Evolutionary conservation across 176 grass and related monocot species (phyloP).

Genomic region (Zea luxurians): DNA sequence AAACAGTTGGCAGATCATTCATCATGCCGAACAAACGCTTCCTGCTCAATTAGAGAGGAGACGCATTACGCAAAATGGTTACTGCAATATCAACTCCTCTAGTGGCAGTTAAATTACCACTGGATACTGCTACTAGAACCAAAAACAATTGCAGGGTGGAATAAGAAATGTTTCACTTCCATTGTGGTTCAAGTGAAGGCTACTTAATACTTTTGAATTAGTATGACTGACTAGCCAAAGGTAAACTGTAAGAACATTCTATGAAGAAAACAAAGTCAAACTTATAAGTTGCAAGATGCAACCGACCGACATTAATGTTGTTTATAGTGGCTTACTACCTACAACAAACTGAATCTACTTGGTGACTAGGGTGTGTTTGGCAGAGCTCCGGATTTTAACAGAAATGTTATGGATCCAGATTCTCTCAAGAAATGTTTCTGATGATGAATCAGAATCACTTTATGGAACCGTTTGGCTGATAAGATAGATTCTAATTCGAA

Average conservation of each 20-base stretch:
- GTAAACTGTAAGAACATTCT: neutral
- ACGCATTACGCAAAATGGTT: conserved; percentile 12
- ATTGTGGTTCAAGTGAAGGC: neutral
- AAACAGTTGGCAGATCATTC: conserved; percentile 89
- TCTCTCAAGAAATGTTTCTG: too few species aligned
- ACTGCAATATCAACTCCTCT: neutral
- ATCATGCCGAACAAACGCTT: conserved; percentile 92
- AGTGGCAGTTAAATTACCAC: neutral
- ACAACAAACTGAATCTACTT: too few species aligned
- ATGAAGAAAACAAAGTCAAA: neutral
- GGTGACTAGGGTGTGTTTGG: too few species aligned
- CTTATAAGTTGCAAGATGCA: neutral
- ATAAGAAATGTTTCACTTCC: neutral
- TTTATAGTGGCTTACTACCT: conserved; percentile 1
- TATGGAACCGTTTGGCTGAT: too few species aligned
- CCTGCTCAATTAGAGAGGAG: conserved; percentile 46
- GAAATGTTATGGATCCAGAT: too few species aligned
- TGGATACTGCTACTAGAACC: neutral
- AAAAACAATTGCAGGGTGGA: neutral
- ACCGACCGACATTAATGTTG: neutral
- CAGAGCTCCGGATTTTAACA: too few species aligned
- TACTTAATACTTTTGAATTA: neutral
- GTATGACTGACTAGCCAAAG: neutral
- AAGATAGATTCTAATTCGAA: too few species aligned
- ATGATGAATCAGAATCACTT: too few species aligned